phyloP scores from a whole-genome alignment of 805 yeast genomes.

The Lipomyces sp. region DNA sequence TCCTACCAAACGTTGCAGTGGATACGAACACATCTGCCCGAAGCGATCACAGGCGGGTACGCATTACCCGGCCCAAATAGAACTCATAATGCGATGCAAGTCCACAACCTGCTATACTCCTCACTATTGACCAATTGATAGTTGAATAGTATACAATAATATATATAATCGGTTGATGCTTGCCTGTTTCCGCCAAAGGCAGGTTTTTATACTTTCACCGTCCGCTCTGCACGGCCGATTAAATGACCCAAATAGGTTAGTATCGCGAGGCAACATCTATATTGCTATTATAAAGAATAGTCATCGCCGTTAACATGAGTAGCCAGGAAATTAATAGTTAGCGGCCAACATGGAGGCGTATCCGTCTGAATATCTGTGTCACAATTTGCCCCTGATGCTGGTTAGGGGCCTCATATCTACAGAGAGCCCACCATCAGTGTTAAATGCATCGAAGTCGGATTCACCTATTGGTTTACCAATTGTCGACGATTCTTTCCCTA shows the following conservation, averaged over 20 bases:
- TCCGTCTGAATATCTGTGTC: conserved; percentile 34
- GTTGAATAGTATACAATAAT: not conserved
- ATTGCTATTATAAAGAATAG: not conserved
- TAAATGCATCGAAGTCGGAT: conserved; percentile 8
- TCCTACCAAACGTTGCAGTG: not conserved
- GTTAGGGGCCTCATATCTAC: conserved; percentile 30
- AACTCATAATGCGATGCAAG: not conserved
- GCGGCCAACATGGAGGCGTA: conserved; percentile 30
- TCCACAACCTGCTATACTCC: not conserved
- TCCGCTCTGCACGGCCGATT: not conserved
- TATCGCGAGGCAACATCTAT: not conserved
- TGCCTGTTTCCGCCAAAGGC: not conserved
- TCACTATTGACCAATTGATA: not conserved
- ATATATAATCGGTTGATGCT: not conserved
- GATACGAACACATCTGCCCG: not conserved
- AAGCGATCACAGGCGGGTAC: not conserved
- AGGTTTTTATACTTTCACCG: not conserved
- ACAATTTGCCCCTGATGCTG: conserved; percentile 34
- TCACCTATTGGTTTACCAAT: conserved; percentile 5
- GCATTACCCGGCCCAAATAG: not conserved
- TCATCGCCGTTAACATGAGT: not conserved
- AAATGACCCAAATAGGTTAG: not conserved
- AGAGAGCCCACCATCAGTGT: not conserved
- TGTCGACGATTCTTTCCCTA: conserved; percentile 22
- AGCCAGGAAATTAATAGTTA: not conserved